Percentiles rank a stretch among this genome's conserved stretches.
These are phyloP conservation scores for Annulohypoxylon truncatum DNA, from an alignment of 2,329 filamentous ascomycete genomes.

Conservation along the genomic window DNA sequence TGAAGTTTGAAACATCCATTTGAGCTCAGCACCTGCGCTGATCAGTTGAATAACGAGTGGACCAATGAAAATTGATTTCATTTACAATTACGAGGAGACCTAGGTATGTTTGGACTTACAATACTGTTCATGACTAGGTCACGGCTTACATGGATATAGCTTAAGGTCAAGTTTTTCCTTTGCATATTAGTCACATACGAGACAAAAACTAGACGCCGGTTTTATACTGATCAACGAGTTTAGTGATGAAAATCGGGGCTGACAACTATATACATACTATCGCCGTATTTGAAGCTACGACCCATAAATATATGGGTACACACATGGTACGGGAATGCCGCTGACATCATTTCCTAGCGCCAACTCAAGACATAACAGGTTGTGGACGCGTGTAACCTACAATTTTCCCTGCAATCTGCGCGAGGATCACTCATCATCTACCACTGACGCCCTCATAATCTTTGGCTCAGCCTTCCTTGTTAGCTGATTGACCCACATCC, in stretches of 20 bases:
- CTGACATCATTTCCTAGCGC: constrained; percentile 37
- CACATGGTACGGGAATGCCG: constrained; percentile 1
- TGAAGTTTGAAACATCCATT: constrained; percentile 21
- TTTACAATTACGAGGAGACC: background rate
- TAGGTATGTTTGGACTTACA: background rate
- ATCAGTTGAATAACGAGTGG: background rate
- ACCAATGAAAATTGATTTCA: constrained; percentile 11
- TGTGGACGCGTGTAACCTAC: constrained; percentile 20
- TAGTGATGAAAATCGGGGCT: constrained; percentile 33
- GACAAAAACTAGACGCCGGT: constrained; percentile 20
- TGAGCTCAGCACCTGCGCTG: background rate
- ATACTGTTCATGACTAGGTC: background rate
- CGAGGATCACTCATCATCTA: constrained; percentile 14
- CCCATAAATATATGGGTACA: constrained; percentile 16
- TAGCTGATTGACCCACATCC: constrained; percentile 21
- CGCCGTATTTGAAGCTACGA: background rate
- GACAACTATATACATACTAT: constrained; percentile 3
- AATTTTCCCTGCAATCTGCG: constrained; percentile 19
- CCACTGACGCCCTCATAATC: constrained; percentile 16
- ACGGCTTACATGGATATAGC: background rate
- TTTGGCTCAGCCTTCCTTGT: constrained; percentile 21
- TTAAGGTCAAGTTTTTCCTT: background rate
- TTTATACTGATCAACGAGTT: constrained; percentile 35
- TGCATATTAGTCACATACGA: background rate
- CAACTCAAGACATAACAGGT: constrained; percentile 15